These are phyloP conservation scores for Apiospora malaysiana DNA, from an alignment of 2,329 filamentous ascomycete species.

Conservation along the genomic window DNA sequence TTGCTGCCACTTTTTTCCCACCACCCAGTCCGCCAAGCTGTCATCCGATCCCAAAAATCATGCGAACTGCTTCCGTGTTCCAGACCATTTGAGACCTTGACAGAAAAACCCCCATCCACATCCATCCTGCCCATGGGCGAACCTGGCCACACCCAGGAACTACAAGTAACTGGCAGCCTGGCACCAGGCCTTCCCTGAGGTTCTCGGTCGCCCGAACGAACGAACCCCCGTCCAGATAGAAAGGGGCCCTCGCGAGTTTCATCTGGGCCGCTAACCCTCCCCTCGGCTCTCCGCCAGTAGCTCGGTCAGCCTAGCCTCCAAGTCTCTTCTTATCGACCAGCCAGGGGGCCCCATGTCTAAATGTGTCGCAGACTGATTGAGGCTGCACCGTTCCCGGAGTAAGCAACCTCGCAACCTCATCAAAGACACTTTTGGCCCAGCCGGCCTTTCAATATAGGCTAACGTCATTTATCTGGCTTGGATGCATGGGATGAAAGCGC, in stretches of 20 bases:
- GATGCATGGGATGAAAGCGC: background rate
- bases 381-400: background rate
- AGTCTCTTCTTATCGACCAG: background rate
- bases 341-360: conserved; percentile 13
- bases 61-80: conserved; percentile 4
- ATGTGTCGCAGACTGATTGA: conserved; percentile 15
- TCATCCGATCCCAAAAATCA: conserved; percentile 9
- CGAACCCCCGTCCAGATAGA: background rate
- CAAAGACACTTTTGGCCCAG: background rate
- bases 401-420: conserved; percentile 15
- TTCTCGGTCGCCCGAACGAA: background rate
- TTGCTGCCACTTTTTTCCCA: conserved; percentile 12
- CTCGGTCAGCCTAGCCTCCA: conserved; percentile 4
- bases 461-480: background rate
- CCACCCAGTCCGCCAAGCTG: background rate
- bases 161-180: background rate
- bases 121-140: background rate
- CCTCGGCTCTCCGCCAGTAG: conserved; percentile 7
- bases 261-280: conserved; percentile 6
- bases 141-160: background rate
- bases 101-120: background rate
- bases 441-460: background rate
- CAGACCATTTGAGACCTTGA: background rate
- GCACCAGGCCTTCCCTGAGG: too few relatives aligned
- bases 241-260: conserved; percentile 11